Evolutionary conservation across 2,329 filamentous ascomycete genomes (phyloP), one percentile per base, ranked within the genome.

Genomic region (Cladosporium sp.): DNA sequence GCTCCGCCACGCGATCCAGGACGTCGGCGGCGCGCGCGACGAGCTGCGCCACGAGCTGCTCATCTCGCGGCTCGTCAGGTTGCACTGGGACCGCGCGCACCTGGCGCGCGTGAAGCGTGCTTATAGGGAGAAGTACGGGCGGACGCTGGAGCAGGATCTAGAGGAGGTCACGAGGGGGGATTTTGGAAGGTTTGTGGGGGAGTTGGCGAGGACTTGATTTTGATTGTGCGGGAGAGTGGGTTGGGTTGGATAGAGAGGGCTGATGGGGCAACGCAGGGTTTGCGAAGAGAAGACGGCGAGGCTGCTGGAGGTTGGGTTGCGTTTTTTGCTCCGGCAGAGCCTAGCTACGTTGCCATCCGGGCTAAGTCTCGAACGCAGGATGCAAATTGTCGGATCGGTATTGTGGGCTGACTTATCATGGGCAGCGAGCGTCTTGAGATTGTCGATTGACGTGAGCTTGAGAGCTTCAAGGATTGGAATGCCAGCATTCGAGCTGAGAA

Each of bases 21-120:
- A 84, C 16, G 71, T 77, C 31, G 70, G 67, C 1, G 58, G 65
- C 43, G 58, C 60, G 6, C 60, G 57, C 19, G 55, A 68, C 58
- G 63, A 80, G 49, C 77, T 91, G 58, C 83, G 92, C 31, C 86
- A 87, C 43, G 92, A 96, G 68, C 75, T 96, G 45, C 81, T 98
- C 46, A 95, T 95, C 58, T 91, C 86, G 3, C 80, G 93, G 1
- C 78, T 97, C 1, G 88, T 96, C 41, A 80, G 93, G 32, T 83
- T 92, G 68, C 93, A 97, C 71, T 97, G 93, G 93, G 91, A 97
- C 64, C 81, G 86, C 4, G 72, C 80, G 58, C 92, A 97, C 70
- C 78, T 97, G 72, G 81, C 84, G 54, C 79, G 80, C 16, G 82
- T 97, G 50, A 95, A 95, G 77, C 72, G 74, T 32, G 87, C 90